phyloP scores from a whole-genome alignment of 805 yeast genomes.

The Metahyphopichia silvanorum region DNA sequence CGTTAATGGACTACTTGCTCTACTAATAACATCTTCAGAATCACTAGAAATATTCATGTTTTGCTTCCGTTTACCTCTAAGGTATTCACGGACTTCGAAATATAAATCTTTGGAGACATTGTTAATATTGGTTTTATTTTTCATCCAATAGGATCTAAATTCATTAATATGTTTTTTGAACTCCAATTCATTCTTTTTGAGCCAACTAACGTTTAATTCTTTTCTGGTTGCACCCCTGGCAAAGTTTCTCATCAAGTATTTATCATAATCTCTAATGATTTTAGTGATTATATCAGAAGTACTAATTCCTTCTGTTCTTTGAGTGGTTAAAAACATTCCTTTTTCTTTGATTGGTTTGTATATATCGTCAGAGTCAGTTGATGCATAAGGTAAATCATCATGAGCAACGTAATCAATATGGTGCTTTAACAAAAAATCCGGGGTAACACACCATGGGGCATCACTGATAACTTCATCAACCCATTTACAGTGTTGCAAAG shows the following conservation, averaged over 20 bases:
- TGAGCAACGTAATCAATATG: slow-evolving; percentile 95
- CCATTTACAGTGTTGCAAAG: slow-evolving; percentile 93
- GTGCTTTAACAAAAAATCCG: slow-evolving; percentile 75
- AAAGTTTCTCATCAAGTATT: slow-evolving; percentile 93
- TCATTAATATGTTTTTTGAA: slow-evolving; percentile 86
- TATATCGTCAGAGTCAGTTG: slow-evolving; percentile 86
- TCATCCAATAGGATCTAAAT: slow-evolving; percentile 82
- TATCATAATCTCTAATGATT: slow-evolving; percentile 93
- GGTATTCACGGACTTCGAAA: slow-evolving; percentile 76
- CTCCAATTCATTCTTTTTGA: slow-evolving; percentile 94
- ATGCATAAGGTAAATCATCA: slow-evolving; percentile 93
- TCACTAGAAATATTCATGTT: slow-evolving; percentile 26
- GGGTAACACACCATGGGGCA: slow-evolving; percentile 94
- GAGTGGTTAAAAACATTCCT: slow-evolving; percentile 92
- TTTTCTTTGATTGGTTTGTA: slow-evolving; percentile 86
- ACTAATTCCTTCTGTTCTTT: slow-evolving; percentile 94
- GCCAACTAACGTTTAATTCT: slow-evolving; percentile 95
- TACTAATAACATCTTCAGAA: slow-evolving; percentile 24
- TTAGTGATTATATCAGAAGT: slow-evolving; percentile 95
- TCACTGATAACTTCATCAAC: slow-evolving; percentile 93
- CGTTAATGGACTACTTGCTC: slow-evolving; percentile 53
- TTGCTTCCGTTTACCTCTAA: slow-evolving; percentile 45
- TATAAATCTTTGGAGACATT: slow-evolving; percentile 79
- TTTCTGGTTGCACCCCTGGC: slow-evolving; percentile 97
- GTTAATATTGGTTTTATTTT: slow-evolving; percentile 64